A percentile compares a stretch with the other conserved stretches of the same genome.
Conservation (phyloP, 2,329 filamentous ascomycete genomes). For the Juglanconis sp. region DNA sequence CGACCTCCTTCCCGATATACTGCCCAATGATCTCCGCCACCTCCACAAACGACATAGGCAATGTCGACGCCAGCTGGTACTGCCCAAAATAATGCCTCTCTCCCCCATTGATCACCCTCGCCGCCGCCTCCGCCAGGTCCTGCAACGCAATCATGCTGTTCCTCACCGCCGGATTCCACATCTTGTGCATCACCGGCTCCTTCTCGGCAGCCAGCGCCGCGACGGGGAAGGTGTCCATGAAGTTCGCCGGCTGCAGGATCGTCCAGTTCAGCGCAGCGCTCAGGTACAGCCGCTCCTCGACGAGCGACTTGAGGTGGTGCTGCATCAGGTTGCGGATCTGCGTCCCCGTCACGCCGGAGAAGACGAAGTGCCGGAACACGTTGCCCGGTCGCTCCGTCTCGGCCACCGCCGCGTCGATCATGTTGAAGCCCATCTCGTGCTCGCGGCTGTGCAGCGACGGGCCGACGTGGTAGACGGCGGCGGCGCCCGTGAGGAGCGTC, state of each 20-base stretch:
- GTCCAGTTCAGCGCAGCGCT: constrained; percentile 29
- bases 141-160: constrained; percentile 16
- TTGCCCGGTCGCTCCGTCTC: constrained; percentile 20
- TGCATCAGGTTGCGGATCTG: constrained; percentile 33
- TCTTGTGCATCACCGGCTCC: neutral
- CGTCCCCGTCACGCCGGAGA: constrained; percentile 30
- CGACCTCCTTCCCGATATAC: neutral
- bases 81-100: constrained; percentile 20
- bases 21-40: constrained; percentile 9
- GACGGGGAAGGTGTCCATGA: constrained; percentile 29
- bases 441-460: constrained; percentile 33
- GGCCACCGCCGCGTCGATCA: constrained; percentile 32
- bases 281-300: constrained; percentile 34
- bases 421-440: constrained; percentile 29
- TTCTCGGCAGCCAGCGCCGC: neutral
- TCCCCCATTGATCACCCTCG: constrained; percentile 17
- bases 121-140: constrained; percentile 20
- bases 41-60: constrained; percentile 13
- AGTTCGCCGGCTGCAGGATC: constrained; percentile 32
- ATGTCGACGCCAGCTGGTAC: constrained; percentile 20
- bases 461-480: constrained; percentile 30
- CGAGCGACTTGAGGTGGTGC: constrained; percentile 32
- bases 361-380: constrained; percentile 33
- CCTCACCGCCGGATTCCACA: constrained; percentile 14
- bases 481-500: constrained; percentile 18